Conservation (phyloP, 176 grass and related monocot species). For the Phragmites australis region DNA sequence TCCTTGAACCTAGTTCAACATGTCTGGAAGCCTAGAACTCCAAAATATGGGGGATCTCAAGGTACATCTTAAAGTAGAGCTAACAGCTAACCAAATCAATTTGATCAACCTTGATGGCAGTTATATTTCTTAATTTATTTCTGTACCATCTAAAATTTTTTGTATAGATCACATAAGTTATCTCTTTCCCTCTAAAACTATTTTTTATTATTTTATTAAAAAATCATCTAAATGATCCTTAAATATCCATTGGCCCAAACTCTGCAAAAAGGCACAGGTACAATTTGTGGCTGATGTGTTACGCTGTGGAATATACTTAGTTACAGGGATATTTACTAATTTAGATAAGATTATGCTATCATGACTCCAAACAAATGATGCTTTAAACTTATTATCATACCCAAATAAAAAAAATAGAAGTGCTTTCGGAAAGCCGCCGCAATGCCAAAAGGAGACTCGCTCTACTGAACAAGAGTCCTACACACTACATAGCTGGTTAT, state of each 20-base stretch:
- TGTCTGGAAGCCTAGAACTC: slow-evolving; percentile 1
- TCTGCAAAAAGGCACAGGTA: neutral
- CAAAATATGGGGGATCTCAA: slow-evolving; percentile 25
- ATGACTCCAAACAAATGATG: neutral
- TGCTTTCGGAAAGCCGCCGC: neutral
- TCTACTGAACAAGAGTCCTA: neutral
- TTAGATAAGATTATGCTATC: neutral
- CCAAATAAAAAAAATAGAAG: neutral
- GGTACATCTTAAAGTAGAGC: slow-evolving; percentile 8
- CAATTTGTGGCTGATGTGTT: neutral
- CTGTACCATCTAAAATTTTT: neutral
- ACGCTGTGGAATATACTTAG: neutral
- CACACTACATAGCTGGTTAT: neutral
- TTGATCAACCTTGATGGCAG: neutral
- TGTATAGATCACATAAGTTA: slow-evolving; percentile 9
- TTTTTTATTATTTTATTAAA: neutral
- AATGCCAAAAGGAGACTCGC: neutral
- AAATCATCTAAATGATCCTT: slow-evolving; percentile 10
- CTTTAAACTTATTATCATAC: neutral
- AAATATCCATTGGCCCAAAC: neutral
- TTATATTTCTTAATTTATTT: slow-evolving; percentile 9
- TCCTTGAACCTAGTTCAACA: neutral
- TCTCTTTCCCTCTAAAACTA: neutral
- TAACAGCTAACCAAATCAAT: neutral
- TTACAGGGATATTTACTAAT: neutral